These are phyloP conservation scores for Retiboletus flavoniger DNA, from an alignment of 1,284 basidiomycete genomes.

Conservation along the genomic window DNA sequence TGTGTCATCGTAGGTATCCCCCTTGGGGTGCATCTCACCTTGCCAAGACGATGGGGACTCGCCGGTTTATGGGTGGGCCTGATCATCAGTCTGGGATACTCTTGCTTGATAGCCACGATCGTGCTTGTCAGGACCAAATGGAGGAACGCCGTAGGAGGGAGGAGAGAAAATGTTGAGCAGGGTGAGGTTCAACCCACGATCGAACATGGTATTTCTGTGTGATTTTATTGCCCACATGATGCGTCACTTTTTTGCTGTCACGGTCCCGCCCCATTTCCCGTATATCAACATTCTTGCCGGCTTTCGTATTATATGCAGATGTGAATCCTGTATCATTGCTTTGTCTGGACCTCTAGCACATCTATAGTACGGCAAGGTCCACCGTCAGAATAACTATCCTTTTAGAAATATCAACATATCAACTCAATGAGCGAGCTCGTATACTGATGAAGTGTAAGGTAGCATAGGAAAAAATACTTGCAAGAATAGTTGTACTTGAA, in stretches of 20 bases:
- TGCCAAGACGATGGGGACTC: slow-evolving; percentile 26
- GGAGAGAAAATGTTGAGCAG: neutral
- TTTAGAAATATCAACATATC: too few relatives aligned
- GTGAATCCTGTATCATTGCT: too few relatives aligned
- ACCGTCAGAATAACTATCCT: too few relatives aligned
- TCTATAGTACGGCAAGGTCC: too few relatives aligned
- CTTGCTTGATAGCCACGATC: slow-evolving; percentile 19
- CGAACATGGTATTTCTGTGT: neutral
- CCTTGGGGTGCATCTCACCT: slow-evolving; percentile 30
- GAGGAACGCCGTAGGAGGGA: slow-evolving; percentile 6
- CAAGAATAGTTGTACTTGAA: too few relatives aligned
- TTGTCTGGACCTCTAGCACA: too few relatives aligned
- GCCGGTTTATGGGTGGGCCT: slow-evolving; percentile 28
- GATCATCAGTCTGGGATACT: slow-evolving; percentile 23
- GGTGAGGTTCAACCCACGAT: neutral
- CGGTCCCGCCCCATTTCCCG: too few relatives aligned
- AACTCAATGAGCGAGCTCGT: too few relatives aligned
- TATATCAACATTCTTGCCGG: too few relatives aligned
- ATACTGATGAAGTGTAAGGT: too few relatives aligned
- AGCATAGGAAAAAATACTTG: too few relatives aligned
- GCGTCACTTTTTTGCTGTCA: neutral
- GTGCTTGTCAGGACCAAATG: slow-evolving; percentile 23
- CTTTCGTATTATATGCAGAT: too few relatives aligned
- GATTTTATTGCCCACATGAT: neutral
- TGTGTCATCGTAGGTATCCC: slow-evolving; percentile 23